phyloP scores from a whole-genome alignment of 2,329 filamentous ascomycete genomes.

The Metarhizium robertsii region DNA sequence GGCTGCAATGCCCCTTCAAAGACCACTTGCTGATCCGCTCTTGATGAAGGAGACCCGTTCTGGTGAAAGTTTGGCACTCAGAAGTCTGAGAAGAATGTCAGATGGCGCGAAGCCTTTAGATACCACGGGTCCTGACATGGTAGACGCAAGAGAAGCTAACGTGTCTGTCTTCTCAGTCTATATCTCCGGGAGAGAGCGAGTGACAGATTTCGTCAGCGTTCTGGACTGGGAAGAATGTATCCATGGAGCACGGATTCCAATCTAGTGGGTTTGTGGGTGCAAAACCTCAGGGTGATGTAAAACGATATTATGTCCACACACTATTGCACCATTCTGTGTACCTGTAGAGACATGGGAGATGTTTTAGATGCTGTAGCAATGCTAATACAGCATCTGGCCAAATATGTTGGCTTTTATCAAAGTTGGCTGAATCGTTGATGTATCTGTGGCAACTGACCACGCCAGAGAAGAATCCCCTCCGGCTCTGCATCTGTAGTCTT shows the following conservation, averaged over 20 bases:
- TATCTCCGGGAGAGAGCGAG: constrained; percentile 12
- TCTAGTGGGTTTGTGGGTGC: constrained; percentile 13
- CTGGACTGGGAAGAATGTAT: constrained; percentile 18
- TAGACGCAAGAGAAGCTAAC: constrained; percentile 12
- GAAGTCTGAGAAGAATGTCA: not conserved
- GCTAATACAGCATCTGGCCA: constrained; percentile 16
- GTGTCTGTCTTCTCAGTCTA: constrained; percentile 12
- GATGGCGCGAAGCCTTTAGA: constrained; percentile 5
- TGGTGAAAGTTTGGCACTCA: not conserved
- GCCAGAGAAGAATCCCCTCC: not conserved
- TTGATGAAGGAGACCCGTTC: not conserved
- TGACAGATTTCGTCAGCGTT: constrained; percentile 11
- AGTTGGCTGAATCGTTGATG: not conserved
- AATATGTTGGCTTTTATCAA: not conserved
- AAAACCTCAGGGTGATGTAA: constrained; percentile 18
- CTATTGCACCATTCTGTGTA: constrained; percentile 20
- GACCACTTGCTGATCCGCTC: constrained; percentile 3
- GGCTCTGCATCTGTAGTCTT: constrained; percentile 18
- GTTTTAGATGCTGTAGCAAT: constrained; percentile 21
- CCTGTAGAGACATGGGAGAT: constrained; percentile 19
- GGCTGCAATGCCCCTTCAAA: constrained; percentile 13
- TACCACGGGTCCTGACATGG: constrained; percentile 13
- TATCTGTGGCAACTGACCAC: not conserved
- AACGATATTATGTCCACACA: constrained; percentile 21
- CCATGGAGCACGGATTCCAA: constrained; percentile 22